These are phyloP conservation scores for Zymoseptoria brevis DNA, from an alignment of 2,329 filamentous ascomycete species.

Conservation along the genomic window DNA sequence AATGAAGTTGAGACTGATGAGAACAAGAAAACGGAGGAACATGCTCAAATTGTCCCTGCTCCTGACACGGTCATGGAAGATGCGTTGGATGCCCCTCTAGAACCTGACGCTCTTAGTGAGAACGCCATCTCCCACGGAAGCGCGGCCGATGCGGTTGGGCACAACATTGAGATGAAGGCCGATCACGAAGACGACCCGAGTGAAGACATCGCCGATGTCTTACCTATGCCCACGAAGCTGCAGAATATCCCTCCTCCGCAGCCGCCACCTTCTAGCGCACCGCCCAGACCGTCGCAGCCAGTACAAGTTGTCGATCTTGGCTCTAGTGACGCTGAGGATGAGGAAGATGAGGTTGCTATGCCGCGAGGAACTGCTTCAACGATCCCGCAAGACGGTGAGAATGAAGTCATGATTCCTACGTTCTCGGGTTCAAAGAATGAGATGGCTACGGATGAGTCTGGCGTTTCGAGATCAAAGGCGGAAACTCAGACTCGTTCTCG, in stretches of 20 bases:
- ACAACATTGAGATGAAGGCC: not conserved
- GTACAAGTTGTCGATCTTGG: slow-evolving; percentile 20
- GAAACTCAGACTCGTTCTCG: not conserved
- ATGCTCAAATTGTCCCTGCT: not conserved
- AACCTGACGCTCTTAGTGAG: no score
- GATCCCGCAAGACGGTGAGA: slow-evolving; percentile 3
- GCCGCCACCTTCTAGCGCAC: not conserved
- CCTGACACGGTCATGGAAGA: not conserved
- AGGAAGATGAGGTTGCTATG: slow-evolving; percentile 5
- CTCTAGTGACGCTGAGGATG: slow-evolving; percentile 19
- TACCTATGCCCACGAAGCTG: not conserved
- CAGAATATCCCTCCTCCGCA: not conserved
- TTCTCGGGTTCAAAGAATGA: not conserved
- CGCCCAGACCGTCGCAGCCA: not conserved
- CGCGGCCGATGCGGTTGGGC: not conserved
- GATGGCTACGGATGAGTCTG: not conserved
- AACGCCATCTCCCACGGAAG: no score
- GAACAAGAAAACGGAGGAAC: no score
- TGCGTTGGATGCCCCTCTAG: no score
- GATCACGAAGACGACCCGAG: not conserved
- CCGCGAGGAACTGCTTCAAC: not conserved
- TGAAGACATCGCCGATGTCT: not conserved
- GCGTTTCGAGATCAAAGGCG: not conserved
- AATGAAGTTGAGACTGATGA: no score
- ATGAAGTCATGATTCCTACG: not conserved